Evolutionary conservation across 352 stramenopile species (phyloP).

Genomic region (Phytophthora agathidicida): DNA sequence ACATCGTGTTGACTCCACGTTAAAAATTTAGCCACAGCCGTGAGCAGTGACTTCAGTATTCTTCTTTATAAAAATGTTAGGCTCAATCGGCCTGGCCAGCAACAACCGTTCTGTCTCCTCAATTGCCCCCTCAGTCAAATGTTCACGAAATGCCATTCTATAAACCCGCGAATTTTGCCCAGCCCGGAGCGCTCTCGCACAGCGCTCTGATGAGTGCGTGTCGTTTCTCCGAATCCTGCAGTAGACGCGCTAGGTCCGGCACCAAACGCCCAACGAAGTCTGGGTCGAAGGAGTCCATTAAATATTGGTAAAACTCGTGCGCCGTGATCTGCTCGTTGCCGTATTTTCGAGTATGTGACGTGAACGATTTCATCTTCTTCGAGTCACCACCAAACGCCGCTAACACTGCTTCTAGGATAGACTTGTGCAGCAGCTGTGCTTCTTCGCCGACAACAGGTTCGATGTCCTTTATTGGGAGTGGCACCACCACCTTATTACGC

Average conservation of each 20-base stretch:
- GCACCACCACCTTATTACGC: conserved; percentile 51
- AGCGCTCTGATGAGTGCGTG: conserved; percentile 83
- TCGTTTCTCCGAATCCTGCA: conserved; percentile 87
- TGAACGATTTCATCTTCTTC: conserved; percentile 90
- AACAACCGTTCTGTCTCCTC: conserved; percentile 7
- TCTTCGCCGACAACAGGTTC: conserved; percentile 85
- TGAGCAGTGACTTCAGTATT: conserved; percentile 9
- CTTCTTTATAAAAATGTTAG: conserved; percentile 33
- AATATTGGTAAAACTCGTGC: conserved; percentile 90
- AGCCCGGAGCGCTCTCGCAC: conserved; percentile 83
- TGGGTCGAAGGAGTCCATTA: conserved; percentile 87
- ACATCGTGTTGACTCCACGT: conserved; percentile 15
- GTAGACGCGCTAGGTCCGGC: conserved; percentile 79
- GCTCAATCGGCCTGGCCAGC: conserved; percentile 5
- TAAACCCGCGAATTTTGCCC: conserved; percentile 83
- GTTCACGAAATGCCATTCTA: conserved; percentile 33
- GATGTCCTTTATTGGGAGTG: conserved; percentile 74
- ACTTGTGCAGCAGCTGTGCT: conserved; percentile 81
- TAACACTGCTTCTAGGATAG: conserved; percentile 81
- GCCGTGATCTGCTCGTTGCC: conserved; percentile 87
- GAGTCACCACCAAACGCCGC: conserved; percentile 72
- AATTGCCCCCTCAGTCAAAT: neutral
- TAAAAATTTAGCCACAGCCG: conserved; percentile 19
- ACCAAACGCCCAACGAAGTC: conserved; percentile 88
- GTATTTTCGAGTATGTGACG: conserved; percentile 84